Base-by-base conservation (phyloP, 2,329 filamentous ascomycete genomes). In the Monosporascus sp. region DNA sequence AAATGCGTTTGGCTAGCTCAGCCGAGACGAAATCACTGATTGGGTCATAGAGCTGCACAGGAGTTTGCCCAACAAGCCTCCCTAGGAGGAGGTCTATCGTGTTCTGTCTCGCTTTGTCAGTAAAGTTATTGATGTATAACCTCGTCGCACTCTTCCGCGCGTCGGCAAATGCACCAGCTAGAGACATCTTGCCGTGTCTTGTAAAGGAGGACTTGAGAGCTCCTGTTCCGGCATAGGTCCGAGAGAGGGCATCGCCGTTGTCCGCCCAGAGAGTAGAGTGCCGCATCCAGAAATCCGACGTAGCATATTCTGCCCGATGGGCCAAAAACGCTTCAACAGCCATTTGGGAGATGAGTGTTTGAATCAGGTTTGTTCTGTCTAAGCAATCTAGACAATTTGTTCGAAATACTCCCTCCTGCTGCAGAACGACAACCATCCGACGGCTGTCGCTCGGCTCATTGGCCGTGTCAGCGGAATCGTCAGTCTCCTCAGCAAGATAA, bases 311-410 rank as follows among this genome's bases (percentile, higher is more conserved):
- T 25, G 79, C 81, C 55, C 86, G 80, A 60, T 96, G 90, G 15
- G 74, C 72, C 3, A 99, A 74, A 62, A 97, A 97, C 0, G 86
- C 78, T 67, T 96, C 90, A 20, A 97, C 78, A 0, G 91, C 90
- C 88, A 97, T 92, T 63, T 91, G 88, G 53, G 92, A 97, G 62
- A 99, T 89, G 59, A 97, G 89, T 0, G 92, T 96, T 72, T 99
- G 94, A 27, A 99, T 90, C 27, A 97, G 77, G 66, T 99, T 99
- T 7, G 94, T 99, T 54, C 94, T 84, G 68, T 99, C 94, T 44
- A 99, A 76, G 67, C 94, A 99, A 69, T 99, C 94, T 25, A 99
- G 77, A 68, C 94, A 99, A 64, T 99, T 99, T 4, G 92, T 96
- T 56, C 93, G 82, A 69, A 97, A 97, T 6, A 96, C 83, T n/a